Evolutionary conservation across 2,329 filamentous ascomycete genomes (phyloP), one percentile per base, ranked within the genome.

Genomic region (Pseudopithomyces chartarum): DNA sequence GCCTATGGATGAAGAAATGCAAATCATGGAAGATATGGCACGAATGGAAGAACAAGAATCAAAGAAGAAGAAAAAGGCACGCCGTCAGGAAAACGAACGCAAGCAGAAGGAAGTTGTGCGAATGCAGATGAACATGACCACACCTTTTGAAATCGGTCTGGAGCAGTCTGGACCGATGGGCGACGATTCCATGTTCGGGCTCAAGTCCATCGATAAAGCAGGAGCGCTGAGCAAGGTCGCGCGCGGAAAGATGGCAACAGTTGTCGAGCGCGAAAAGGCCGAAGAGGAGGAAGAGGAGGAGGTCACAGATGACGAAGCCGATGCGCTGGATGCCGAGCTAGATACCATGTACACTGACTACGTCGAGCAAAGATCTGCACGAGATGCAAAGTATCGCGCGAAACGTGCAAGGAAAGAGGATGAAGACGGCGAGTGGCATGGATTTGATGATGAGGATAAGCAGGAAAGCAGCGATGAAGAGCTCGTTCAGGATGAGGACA

Each of bases 51-150:
- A 98, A 23, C 89, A 88, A 68, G 90, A 95, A 61, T 86, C 79
- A 42, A 76, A 88, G 20, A 87, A 88, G 66, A 94, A 88, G 76
- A 96, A 92, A 79, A 89, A 92, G 66, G 90, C 96, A 68, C 87
- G 89, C 64, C 85, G 93, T 62, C 90, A 85, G 67, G 92, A 96
- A 58, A 99, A 99, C 63, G 95, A 99, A 76, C 87, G 87, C 75
- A 98, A 96, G 77, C 91, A 95, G 66, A 95, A 91, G 66, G 95
- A 98, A 63, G 92, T 98, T 58, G 84, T 96, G n/a, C 88, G 95
- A 33, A 90, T 99, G 89, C 95, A 99, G 76, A 87, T 99, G 81
- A 89, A 97, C 79, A 99, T 99, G 95, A 89, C 89, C 2, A 90
- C 92, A 0, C 95, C 95, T 7, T 95, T 92, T 82, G 95, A 99